Conservation (phyloP, 768 basidiomycete genomes). For the Boletus barrowsii region DNA sequence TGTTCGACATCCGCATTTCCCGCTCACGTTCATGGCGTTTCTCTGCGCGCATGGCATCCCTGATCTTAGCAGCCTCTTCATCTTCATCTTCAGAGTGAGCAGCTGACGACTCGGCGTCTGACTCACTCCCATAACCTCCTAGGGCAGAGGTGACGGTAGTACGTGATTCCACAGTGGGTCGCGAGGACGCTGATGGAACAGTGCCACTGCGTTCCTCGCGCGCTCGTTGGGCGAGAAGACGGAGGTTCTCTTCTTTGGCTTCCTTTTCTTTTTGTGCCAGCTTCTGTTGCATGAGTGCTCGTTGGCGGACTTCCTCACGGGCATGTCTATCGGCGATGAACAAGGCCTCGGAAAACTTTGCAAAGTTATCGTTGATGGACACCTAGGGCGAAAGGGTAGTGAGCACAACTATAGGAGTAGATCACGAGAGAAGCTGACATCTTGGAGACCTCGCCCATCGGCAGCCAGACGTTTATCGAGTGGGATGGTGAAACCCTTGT, state of each 20-base stretch:
- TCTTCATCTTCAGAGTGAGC: slow-evolving; percentile 60
- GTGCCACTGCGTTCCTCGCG: slow-evolving; percentile 90
- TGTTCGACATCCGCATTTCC: slow-evolving; percentile 98
- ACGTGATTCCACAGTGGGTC: slow-evolving; percentile 63
- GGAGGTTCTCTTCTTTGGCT: slow-evolving; percentile 94
- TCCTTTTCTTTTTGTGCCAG: slow-evolving; percentile 96
- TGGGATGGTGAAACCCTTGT: slow-evolving; percentile 99
- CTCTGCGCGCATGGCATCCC: slow-evolving; percentile 89
- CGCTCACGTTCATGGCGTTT: slow-evolving; percentile 93
- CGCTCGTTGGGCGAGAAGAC: slow-evolving; percentile 91
- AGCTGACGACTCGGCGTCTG: slow-evolving; percentile 44
- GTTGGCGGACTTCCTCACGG: slow-evolving; percentile 95
- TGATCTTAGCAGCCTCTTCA: slow-evolving; percentile 79
- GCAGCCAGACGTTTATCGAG: slow-evolving; percentile 97
- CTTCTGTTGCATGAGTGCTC: slow-evolving; percentile 96
- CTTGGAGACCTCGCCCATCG: slow-evolving; percentile 96
- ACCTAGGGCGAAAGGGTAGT: slow-evolving; percentile 49
- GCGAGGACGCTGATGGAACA: slow-evolving; percentile 51
- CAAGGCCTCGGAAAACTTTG: slow-evolving; percentile 95
- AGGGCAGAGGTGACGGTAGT: slow-evolving; percentile 73
- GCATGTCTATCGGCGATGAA: slow-evolving; percentile 96
- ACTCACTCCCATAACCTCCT: slow-evolving; percentile 85
- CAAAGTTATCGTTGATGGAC: slow-evolving; percentile 98
- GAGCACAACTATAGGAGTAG: neutral
- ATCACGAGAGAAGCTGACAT: slow-evolving; percentile 53